These are phyloP conservation scores for Xylariaceae sp. DNA, from an alignment of 2,329 filamentous ascomycete species.

Conservation along the genomic window DNA sequence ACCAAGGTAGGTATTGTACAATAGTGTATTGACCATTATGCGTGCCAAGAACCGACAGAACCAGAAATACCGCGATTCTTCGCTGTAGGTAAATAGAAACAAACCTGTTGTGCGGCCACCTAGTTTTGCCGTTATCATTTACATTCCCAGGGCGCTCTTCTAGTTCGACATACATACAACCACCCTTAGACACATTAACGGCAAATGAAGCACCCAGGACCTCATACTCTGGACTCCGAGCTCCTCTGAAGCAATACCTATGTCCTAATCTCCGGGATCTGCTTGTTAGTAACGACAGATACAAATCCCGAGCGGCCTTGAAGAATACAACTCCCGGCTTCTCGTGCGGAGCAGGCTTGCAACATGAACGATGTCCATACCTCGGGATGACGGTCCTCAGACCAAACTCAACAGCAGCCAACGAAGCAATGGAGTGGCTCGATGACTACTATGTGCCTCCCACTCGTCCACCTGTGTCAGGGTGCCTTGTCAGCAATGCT, in stretches of 20 bases:
- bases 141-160: background rate
- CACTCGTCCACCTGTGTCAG: background rate
- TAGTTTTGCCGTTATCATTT: background rate
- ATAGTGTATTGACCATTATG: conserved; percentile 7
- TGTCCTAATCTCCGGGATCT: background rate
- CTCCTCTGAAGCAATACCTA: background rate
- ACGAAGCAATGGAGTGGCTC: background rate
- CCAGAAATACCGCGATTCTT: conserved; percentile 1
- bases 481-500: conserved; percentile 7
- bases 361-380: background rate
- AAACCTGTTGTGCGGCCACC: background rate
- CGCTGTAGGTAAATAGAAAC: conserved; percentile 1
- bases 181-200: conserved; percentile 4
- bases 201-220: conserved; percentile 7
- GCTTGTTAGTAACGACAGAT: background rate
- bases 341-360: background rate
- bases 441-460: background rate
- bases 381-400: background rate
- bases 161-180: conserved; percentile 2
- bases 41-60: conserved; percentile 18
- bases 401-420: background rate
- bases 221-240: conserved; percentile 4
- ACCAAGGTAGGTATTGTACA: background rate
- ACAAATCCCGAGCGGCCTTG: background rate
- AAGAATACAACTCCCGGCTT: background rate